Percentiles rank a stretch among this genome's conserved stretches.
These are phyloP conservation scores for Emergomyces pasteurianus DNA, from an alignment of 2,329 filamentous ascomycete species.

Conservation along the genomic window DNA sequence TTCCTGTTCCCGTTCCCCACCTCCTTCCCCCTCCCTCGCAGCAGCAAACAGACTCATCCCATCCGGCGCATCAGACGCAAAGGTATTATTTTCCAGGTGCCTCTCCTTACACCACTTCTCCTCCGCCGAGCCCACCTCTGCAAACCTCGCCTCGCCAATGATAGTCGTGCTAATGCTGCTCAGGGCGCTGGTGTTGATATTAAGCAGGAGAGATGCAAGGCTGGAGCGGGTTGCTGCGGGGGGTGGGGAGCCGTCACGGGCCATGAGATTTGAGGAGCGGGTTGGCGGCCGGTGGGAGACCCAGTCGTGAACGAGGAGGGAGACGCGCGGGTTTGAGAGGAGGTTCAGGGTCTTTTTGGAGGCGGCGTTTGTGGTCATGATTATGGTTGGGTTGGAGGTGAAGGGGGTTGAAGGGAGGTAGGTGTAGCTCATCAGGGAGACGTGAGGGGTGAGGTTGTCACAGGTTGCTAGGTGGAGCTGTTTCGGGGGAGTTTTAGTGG, in stretches of 20 bases:
- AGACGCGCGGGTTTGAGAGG: constrained; percentile 71
- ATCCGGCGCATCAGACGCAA: constrained; percentile 45
- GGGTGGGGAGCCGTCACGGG: constrained; percentile 49
- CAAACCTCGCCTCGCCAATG: constrained; percentile 69
- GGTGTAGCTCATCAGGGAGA: constrained; percentile 98
- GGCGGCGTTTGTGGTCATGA: constrained; percentile 80
- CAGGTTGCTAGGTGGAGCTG: constrained; percentile 94
- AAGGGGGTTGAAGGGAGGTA: constrained; percentile 73
- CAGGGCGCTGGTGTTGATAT: constrained; percentile 80
- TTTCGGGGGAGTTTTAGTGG: constrained; percentile 4
- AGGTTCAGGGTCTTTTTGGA: constrained; percentile 65
- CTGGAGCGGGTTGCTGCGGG: constrained; percentile 55
- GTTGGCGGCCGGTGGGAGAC: constrained; percentile 83
- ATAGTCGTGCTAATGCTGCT: constrained; percentile 87
- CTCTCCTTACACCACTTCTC: constrained; percentile 71
- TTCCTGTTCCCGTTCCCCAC: constrained; percentile 16
- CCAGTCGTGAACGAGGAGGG: constrained; percentile 96
- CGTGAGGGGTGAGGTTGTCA: constrained; percentile 69
- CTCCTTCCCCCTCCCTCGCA: constrained; percentile 14
- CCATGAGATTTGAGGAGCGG: constrained; percentile 41
- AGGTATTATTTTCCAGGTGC: constrained; percentile 88
- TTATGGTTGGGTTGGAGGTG: constrained; percentile 71
- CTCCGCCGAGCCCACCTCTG: constrained; percentile 62
- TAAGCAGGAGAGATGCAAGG: constrained; percentile 71
- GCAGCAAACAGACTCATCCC: constrained; percentile 34